Base-by-base conservation (phyloP, 176 grass and related monocot species). In the Olyra latifolia region DNA sequence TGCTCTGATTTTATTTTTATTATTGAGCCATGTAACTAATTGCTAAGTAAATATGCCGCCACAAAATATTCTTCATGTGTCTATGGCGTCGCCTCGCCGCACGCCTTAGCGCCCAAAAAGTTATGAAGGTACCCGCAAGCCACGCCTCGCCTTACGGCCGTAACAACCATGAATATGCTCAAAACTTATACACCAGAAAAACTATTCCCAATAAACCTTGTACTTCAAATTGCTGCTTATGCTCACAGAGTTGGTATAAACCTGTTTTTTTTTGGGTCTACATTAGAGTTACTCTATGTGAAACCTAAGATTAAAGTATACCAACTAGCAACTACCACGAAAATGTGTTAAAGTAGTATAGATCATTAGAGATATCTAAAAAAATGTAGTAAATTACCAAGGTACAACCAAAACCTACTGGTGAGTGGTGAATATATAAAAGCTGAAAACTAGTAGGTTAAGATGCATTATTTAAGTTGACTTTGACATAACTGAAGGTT, bases 401-500 rank as follows among this genome's bases (percentile, higher is more conserved):
- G 3, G 14, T 73, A 45, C 28, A 49, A 70, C 20, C 12, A 69
- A 61, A 66, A 59, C 25, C 12, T 35, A 56, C 32, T 35, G n/a
- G n/a, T n/a, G n/a, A n/a, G 28, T 29, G 19, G 22, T 32, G 19
- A 75, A 50, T 15, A 25, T 75, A 75, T 11, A 72, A 45, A 66
- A 67, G 44, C 49, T 72, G 74, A 23, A 41, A 58, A 77, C 17
- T 25, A 1, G 30, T 73, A 16, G 4, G 49, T 27, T 50, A 50
- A 28, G 63, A 52, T 72, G 40, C 50, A 81, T 58, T 19, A 64
- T 43, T 80, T 8, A 16, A 70, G 22, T 77, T 45, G 25, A 49
- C 74, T 54, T 16, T 56, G 60, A 71, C 68, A 62, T 52, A 79
- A 22, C 48, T 89, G 1, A 19, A 78, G 30, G 71, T 30, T 74